phyloP scores from a whole-genome alignment of 192 early-diverging fungal genomes.

The Podila clonocystis region DNA sequence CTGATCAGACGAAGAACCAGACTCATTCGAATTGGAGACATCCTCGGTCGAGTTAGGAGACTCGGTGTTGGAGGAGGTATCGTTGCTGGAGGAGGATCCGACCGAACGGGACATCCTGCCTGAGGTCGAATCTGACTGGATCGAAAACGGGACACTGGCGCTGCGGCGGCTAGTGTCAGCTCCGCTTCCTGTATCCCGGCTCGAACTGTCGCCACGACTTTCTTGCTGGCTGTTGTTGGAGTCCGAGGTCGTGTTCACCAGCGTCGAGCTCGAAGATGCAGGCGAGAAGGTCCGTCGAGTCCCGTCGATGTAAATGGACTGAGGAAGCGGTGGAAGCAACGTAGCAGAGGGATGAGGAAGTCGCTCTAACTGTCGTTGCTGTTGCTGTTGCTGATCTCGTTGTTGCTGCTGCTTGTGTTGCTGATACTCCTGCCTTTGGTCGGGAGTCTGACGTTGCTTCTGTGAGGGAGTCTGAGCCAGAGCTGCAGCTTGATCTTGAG shows the following conservation, averaged over 20 bases:
- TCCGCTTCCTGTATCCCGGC: constrained; percentile 20
- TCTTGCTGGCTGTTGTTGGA: constrained; percentile 4
- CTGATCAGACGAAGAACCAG: constrained; percentile 18
- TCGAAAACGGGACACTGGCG: constrained; percentile 10
- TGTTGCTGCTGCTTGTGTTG: constrained; percentile 5
- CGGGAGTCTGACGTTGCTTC: background rate
- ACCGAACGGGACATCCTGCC: constrained; percentile 12
- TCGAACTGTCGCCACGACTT: constrained; percentile 6
- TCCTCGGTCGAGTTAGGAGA: constrained; percentile 37
- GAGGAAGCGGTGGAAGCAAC: constrained; percentile 19
- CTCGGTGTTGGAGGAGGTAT: constrained; percentile 33
- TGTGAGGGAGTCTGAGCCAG: too few relatives aligned
- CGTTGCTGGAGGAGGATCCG: constrained; percentile 6
- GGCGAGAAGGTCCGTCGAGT: constrained; percentile 19
- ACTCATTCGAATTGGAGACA: constrained; percentile 41
- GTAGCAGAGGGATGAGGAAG: constrained; percentile 9
- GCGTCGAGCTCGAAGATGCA: constrained; percentile 26
- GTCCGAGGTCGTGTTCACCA: constrained; percentile 16
- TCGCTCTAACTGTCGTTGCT: constrained; percentile 2
- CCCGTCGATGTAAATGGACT: constrained; percentile 3
- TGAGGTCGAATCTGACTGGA: background rate
- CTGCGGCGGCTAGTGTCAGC: constrained; percentile 11
- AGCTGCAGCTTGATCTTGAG: background rate
- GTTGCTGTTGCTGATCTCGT: background rate
- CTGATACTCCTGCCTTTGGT: background rate